Evolutionary conservation across 1,284 basidiomycete species (phyloP), one percentile per base, ranked within the genome.

Genomic region (Irpex sp.): DNA sequence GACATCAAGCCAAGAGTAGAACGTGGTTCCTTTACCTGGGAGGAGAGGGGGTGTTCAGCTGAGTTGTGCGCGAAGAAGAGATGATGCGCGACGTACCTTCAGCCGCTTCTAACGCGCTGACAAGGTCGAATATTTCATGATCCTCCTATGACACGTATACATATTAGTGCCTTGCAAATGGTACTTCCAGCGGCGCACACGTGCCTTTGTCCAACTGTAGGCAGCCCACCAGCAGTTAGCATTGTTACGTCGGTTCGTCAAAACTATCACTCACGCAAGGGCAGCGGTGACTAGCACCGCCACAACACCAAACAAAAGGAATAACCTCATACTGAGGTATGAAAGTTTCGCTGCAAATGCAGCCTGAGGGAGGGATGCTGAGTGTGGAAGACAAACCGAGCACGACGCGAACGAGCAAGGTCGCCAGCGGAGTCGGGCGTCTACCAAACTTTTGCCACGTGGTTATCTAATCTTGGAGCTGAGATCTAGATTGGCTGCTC

Each of bases 51-150:
- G 23, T 23, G 23, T 23, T 23, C 23, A 23, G 23, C 23, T 23
- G 23, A 23, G 23, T 23, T 23, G 23, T 23, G 23, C 23, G 23
- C 23, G 23, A 23, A 23, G 8, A 58, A 58, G 23, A 47, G 49
- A 19, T 28, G 57, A 16, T 19, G 60, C 57, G 59, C 39, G 53
- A 56, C 71, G 54, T 59, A 86, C 93, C 95, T 80, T 96, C 94
- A 2, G 91, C 80, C 1, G 78, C 77, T 75, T 96, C 88, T 37
- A 98, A 75, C 6, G 84, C 91, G 65, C 84, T 84, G 61, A 97
- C 94, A n/a, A 98, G 82, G 76, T 97, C 95, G 70, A 98, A 98
- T 58, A 98, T 95, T 75, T 98, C 95, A 78, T 95, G 83, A 77
- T 96, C 93, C 74, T 94, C 90, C 87, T 94, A 54, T 21, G 19